phyloP scores from a whole-genome alignment of 208 protist genomes.

The Trypanosoma scelopori region DNA sequence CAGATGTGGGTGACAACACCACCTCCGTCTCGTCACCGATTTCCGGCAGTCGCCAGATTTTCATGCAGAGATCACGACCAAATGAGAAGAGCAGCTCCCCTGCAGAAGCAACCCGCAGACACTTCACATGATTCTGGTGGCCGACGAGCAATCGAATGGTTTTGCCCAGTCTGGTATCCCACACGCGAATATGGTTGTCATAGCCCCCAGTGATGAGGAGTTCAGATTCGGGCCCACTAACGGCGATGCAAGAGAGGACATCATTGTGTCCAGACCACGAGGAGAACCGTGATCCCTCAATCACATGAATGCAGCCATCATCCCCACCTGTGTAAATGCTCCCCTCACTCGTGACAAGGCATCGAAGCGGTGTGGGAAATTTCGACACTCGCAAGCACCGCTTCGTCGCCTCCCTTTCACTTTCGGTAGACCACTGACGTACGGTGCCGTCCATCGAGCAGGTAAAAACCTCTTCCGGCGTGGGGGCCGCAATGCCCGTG shows the following conservation, averaged over 20 bases:
- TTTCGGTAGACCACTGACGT: constrained; percentile 58
- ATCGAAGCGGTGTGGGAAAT: constrained; percentile 47
- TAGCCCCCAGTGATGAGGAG: constrained; percentile 69
- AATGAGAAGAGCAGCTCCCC: constrained; percentile 62
- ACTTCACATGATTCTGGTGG: constrained; percentile 64
- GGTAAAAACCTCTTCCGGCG: constrained; percentile 50
- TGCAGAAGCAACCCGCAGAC: constrained; percentile 31
- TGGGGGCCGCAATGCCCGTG: constrained; percentile 50
- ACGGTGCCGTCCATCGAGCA: constrained; percentile 77
- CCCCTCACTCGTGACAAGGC: constrained; percentile 36
- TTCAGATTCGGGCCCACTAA: constrained; percentile 23
- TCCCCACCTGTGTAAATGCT: constrained; percentile 61
- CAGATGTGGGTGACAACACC: constrained; percentile 23
- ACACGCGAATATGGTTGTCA: constrained; percentile 72
- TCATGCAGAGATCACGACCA: constrained; percentile 50
- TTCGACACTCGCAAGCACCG: constrained; percentile 37
- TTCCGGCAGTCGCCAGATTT: constrained; percentile 75
- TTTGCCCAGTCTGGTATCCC: constrained; percentile 54
- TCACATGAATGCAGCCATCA: constrained; percentile 61
- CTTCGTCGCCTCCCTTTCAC: constrained; percentile 26
- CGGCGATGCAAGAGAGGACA: constrained; percentile 58
- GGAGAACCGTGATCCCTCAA: constrained; percentile 54
- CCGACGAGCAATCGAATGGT: constrained; percentile 62
- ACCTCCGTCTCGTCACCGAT: constrained; percentile 38
- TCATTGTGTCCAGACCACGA: constrained; percentile 65